These are phyloP conservation scores for Glomus cerebriforme DNA, from an alignment of 192 early-diverging fungal species.

Conservation along the genomic window DNA sequence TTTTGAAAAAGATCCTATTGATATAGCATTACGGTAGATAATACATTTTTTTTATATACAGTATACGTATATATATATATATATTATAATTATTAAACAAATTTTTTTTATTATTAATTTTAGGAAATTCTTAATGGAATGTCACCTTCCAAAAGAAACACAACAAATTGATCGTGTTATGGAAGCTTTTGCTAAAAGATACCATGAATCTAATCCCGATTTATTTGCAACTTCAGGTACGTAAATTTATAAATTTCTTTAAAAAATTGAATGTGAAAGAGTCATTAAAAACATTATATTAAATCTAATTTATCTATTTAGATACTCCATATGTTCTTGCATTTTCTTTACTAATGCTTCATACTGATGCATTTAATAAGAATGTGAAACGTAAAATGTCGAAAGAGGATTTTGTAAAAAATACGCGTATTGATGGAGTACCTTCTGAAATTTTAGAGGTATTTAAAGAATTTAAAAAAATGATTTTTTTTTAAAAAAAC, in stretches of 20 bases:
- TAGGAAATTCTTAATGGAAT: conserved; percentile 71
- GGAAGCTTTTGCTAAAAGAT: conserved; percentile 71
- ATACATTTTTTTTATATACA: conserved; percentile 2
- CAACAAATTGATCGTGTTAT: conserved; percentile 86
- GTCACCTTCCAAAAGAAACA: conserved; percentile 76
- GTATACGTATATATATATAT: background rate
- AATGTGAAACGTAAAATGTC: conserved; percentile 78
- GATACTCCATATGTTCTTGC: conserved; percentile 77
- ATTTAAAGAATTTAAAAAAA: background rate
- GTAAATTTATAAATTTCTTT: background rate
- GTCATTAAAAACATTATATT: no score
- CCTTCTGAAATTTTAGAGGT: conserved; percentile 75
- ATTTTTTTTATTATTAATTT: background rate
- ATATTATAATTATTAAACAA: background rate
- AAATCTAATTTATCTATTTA: conserved; percentile 33
- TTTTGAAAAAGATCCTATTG: conserved; percentile 64
- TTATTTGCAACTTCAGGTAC: conserved; percentile 57
- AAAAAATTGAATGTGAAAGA: no score
- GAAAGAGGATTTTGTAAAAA: conserved; percentile 76
- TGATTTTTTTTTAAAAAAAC: background rate
- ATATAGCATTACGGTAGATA: conserved; percentile 59
- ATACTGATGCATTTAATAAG: conserved; percentile 87
- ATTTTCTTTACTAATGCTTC: conserved; percentile 80
- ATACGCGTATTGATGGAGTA: conserved; percentile 70
- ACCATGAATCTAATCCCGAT: conserved; percentile 67